Conservation (phyloP, 2,329 filamentous ascomycete genomes). For the Colletotrichum aenigma region DNA sequence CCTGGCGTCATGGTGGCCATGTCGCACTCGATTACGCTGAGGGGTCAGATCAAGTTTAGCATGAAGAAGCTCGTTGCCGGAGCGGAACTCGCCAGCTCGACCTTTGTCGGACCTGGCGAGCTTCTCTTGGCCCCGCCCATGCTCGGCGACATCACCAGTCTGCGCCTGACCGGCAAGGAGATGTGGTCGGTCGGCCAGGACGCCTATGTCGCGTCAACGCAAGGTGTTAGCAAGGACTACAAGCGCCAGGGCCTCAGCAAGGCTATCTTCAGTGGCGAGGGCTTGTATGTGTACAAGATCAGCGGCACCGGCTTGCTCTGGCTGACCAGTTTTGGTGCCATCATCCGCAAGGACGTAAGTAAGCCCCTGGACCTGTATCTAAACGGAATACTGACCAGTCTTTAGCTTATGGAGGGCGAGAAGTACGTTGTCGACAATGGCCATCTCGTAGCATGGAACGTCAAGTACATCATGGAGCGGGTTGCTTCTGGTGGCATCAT, state of each 20-base stretch:
- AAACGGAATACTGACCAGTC: conserved; percentile 13
- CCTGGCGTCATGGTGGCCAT: conserved; percentile 95
- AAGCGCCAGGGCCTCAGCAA: conserved; percentile 87
- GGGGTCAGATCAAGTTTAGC: conserved; percentile 82
- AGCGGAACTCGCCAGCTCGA: conserved; percentile 78
- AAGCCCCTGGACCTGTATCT: neutral
- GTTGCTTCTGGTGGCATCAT: conserved; percentile 91
- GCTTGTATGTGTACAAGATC: conserved; percentile 88
- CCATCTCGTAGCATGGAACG: conserved; percentile 96
- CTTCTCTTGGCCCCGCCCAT: conserved; percentile 80
- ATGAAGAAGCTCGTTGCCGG: conserved; percentile 90
- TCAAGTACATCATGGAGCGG: conserved; percentile 89
- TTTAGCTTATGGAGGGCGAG: conserved; percentile 68
- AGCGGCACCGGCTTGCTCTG: conserved; percentile 81
- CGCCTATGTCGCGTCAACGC: conserved; percentile 83
- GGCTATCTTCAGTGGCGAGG: conserved; percentile 93
- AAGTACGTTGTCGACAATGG: conserved; percentile 93
- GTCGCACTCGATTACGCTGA: conserved; percentile 85
- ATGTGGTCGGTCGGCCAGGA: conserved; percentile 88
- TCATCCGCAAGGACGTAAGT: conserved; percentile 90
- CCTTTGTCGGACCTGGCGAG: conserved; percentile 89
- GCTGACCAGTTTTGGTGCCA: conserved; percentile 92
- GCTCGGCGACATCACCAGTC: conserved; percentile 84
- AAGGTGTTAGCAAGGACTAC: conserved; percentile 86
- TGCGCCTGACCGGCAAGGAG: conserved; percentile 74